Percentiles rank a stretch among this genome's conserved stretches.
phyloP scores from a whole-genome alignment of 2,329 filamentous ascomycete species.

The Fusarium odoratissimum region DNA sequence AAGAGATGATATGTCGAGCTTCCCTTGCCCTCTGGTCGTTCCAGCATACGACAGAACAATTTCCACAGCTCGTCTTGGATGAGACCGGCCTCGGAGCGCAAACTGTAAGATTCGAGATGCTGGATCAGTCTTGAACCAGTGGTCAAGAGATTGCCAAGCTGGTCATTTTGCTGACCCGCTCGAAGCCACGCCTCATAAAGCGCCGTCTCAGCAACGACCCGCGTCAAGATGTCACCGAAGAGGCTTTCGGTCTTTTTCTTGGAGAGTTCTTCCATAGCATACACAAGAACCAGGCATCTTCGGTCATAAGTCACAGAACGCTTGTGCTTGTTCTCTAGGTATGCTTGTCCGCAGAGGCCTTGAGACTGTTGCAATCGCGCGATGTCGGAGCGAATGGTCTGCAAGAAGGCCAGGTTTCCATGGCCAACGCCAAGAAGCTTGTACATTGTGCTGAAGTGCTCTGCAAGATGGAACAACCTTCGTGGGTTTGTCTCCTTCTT shows the following conservation, averaged over 20 bases:
- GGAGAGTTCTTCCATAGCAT: background rate
- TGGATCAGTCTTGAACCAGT: background rate
- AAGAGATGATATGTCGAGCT: background rate
- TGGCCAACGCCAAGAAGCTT: background rate
- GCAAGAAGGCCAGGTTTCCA: background rate
- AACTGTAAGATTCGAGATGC: background rate
- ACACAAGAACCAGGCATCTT: background rate
- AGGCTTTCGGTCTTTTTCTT: background rate
- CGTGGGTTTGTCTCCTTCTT: background rate
- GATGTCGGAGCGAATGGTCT: background rate
- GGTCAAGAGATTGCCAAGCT: background rate
- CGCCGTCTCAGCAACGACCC: background rate
- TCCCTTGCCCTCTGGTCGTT: background rate
- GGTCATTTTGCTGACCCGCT: background rate
- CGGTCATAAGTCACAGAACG: background rate
- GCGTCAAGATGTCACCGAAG: background rate
- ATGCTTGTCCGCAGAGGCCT: background rate
- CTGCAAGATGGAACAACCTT: background rate
- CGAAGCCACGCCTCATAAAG: slow-evolving; percentile 2
- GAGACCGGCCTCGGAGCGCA: rapidly evolving
- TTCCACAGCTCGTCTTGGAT: background rate
- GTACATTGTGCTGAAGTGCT: background rate
- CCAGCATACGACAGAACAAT: background rate
- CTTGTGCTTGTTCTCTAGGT: background rate
- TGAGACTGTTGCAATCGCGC: background rate